Base-by-base conservation (phyloP, 306 rosid species). In the Echinosophora koreensis region DNA sequence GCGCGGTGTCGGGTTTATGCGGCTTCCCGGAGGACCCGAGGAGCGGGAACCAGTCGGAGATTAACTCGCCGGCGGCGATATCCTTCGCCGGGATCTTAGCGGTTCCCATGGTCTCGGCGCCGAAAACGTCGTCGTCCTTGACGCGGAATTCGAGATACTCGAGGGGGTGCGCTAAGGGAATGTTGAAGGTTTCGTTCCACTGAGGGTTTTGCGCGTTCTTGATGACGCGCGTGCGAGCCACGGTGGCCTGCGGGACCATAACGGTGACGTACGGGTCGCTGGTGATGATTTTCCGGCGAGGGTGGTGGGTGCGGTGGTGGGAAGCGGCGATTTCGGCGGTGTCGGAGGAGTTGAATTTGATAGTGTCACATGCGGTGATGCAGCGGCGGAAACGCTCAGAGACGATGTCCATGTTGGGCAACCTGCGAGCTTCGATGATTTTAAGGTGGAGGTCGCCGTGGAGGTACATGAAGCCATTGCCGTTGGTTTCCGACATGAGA, bases 341-440 rank as follows among this genome's bases (percentile, higher is more conserved):
- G 8, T 73, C 42, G 18, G 73, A 0, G 16, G 89, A 47, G 65
- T 39, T 4, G 81, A 13, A 88, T 2, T 88, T 79, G 73, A 92
- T 35, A 28, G 90, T 80, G 79, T 83, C 99, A 65, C 99, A 92
- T 57, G 63, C 92, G 6, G 99, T 91, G 76, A 92, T 67, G 78
- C 97, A 95, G 55, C 92, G 96, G 74, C 97, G 96, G 7, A 92
- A 14, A 17, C 73, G 91, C 86, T 90, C 92, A 9, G 96, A 85
- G 35, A 92, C 49, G n/a, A 87, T 6, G 76, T 95, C 97, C 99
- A 92, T 92, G 81, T 95, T 95, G 0, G 99, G 99, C 10, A 95
- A 61, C 13, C 39, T 22, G 5, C 85, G 82, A 34, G 97, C 99
- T 73, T 84, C 81, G 42, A 88, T 30, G 58, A 95, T 89, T 22